A percentile compares a stretch with the other conserved stretches of the same genome.
Conservation (phyloP, 805 yeast species). For the Monosporozyma servazzii region DNA sequence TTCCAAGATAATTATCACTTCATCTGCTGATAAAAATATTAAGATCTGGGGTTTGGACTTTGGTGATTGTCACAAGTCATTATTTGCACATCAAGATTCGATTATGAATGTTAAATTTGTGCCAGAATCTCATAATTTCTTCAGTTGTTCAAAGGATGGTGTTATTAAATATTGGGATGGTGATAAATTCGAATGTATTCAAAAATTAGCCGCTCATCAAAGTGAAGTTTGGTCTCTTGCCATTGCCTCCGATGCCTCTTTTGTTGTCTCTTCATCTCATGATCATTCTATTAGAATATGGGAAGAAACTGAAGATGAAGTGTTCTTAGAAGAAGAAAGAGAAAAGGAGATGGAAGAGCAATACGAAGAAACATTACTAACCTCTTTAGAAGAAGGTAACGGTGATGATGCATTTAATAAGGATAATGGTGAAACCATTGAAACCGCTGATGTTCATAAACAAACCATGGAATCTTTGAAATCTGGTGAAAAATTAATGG, state of each 20-base stretch:
- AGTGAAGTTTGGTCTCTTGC: slow-evolving; percentile 90
- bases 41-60: slow-evolving; percentile 98
- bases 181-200: slow-evolving; percentile 88
- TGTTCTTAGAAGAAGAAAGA: slow-evolving; percentile 93
- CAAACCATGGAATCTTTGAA: slow-evolving; percentile 88
- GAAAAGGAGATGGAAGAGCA: slow-evolving; percentile 92
- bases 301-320: slow-evolving; percentile 88
- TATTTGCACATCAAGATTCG: slow-evolving; percentile 94
- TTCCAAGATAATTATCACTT: slow-evolving; percentile 77
- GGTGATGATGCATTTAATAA: slow-evolving; percentile 34
- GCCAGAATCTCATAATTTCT: slow-evolving; percentile 80
- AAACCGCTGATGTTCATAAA: slow-evolving; percentile 56
- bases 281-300: slow-evolving; percentile 92
- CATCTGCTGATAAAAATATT: slow-evolving; percentile 95
- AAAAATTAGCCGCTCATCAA: slow-evolving; percentile 77
- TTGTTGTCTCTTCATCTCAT: slow-evolving; percentile 76
- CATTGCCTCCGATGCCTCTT: slow-evolving; percentile 61
- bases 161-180: slow-evolving; percentile 97
- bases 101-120: slow-evolving; percentile 81
- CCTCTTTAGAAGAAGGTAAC: slow-evolving; percentile 53
- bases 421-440: slow-evolving; percentile 38
- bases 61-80: slow-evolving; percentile 96
- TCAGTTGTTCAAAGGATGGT: slow-evolving; percentile 85
- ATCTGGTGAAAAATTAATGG: slow-evolving; percentile 88
- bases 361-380: slow-evolving; percentile 72